Conservation (phyloP, 257 asterid genomes). For the Capsicum rhomboideum region DNA sequence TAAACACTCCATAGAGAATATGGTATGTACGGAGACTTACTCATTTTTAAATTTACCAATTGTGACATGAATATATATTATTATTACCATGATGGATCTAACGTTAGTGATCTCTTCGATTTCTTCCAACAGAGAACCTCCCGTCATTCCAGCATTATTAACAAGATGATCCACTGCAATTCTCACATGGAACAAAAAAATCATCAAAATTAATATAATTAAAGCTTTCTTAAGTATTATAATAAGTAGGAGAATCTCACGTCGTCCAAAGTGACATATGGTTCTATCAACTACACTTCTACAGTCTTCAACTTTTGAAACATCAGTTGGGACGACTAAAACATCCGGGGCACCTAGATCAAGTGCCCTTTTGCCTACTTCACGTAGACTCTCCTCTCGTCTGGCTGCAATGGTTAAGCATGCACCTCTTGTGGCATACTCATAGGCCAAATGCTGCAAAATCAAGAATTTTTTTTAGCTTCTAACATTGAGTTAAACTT, state of each 20-base stretch:
- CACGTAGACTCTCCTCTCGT: slow-evolving; percentile 39
- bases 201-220: not conserved
- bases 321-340: slow-evolving; percentile 42
- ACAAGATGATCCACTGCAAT: slow-evolving; percentile 68
- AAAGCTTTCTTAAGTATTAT: not conserved
- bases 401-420: slow-evolving; percentile 63
- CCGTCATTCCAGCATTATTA: slow-evolving; percentile 59
- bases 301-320: slow-evolving; percentile 43
- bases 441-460: slow-evolving; percentile 58
- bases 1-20: no score
- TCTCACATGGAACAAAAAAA: not conserved
- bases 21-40: no score
- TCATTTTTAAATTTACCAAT: no score
- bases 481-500: no score
- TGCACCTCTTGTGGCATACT: slow-evolving; percentile 72
- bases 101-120: slow-evolving; percentile 32
- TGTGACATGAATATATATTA: no score
- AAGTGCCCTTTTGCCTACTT: slow-evolving; percentile 50
- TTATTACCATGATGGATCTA: slow-evolving; percentile 36
- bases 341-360: slow-evolving; percentile 54
- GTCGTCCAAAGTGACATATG: slow-evolving; percentile 44
- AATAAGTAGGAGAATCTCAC: slow-evolving; percentile 12
- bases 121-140: slow-evolving; percentile 56
- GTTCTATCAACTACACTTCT: slow-evolving; percentile 44
- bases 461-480: not conserved